Base-by-base conservation (phyloP, 805 yeast genomes). In the Spathaspora arborariae region DNA sequence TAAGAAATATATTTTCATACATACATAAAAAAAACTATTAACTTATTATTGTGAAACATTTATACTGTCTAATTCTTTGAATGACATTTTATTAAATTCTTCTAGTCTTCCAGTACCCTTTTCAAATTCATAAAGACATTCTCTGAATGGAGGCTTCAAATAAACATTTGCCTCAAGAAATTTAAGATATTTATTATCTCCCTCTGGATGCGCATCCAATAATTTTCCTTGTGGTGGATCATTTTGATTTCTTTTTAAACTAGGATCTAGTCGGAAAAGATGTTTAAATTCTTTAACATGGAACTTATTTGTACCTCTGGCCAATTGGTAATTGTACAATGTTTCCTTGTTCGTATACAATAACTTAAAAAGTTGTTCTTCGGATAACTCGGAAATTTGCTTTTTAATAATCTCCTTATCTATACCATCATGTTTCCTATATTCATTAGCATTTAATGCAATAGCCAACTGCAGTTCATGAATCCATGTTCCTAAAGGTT, bases 281-380 rank as follows among this genome's bases (percentile, higher is more conserved):
- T 48, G 46, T 4, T 46, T 21, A 7, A 42, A 46, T 42, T 63
- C 68, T 13, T 47, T 37, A 11, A 34, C 22, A 45, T 62, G 65
- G 50, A 55, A 51, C 2, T 49, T 55, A 10, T 58, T 56, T 36
- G 45, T 39, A 10, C 45, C 37, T 16, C 47, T 43, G 13, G 63
- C 56, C 20, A 55, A 49, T 41, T 53, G 57, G 44, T 60, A 62
- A 33, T 63, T 64, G 5, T 6, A 56, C 58, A 36, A 42, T 13
- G 38, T 39, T 19, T 30, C 38, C 20, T 36, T 26, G 16, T 62
- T 62, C 20, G 48, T 51, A 9, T 52, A 47, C 19, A 65, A 49
- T 20, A 66, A 52, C 26, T 47, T 36, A 15, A 58, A 44, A 2
- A 53, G 43, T 37, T 65, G 57, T 30, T 52, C 59, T 42, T 67